A percentile compares a stretch with the other conserved stretches of the same genome.
These are phyloP conservation scores for Fusarium dlaminii DNA, from an alignment of 2,329 filamentous ascomycete genomes.

Conservation along the genomic window DNA sequence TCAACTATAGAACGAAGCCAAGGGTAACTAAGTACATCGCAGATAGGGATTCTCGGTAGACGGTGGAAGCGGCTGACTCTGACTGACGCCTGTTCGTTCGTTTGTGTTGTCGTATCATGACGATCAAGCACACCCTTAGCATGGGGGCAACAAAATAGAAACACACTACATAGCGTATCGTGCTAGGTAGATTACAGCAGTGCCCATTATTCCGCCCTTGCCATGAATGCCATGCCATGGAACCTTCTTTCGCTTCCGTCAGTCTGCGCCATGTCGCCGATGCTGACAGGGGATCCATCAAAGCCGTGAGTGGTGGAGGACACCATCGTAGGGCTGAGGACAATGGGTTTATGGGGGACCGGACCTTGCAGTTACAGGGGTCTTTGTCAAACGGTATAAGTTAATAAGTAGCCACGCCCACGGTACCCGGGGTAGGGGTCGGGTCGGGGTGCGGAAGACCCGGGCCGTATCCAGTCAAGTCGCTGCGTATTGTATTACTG, in stretches of 20 bases:
- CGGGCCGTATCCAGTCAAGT: conserved; percentile 23
- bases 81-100: conserved; percentile 34
- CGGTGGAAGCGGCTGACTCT: conserved; percentile 29
- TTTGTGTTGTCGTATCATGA: conserved; percentile 27
- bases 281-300: conserved; percentile 31
- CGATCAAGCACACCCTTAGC: conserved; percentile 22
- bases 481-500: conserved; percentile 11
- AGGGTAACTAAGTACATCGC: neutral
- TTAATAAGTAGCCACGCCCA: conserved; percentile 7
- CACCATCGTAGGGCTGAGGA: conserved; percentile 33
- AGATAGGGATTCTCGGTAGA: conserved; percentile 15
- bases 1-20: neutral
- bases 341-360: neutral
- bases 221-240: conserved; percentile 1
- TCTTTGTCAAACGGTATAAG: conserved; percentile 9
- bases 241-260: conserved; percentile 24
- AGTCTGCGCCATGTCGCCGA: conserved; percentile 37
- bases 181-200: conserved; percentile 17
- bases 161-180: conserved; percentile 9
- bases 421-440: neutral
- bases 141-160: conserved; percentile 39
- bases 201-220: conserved; percentile 12
- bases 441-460: conserved; percentile 23
- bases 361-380: conserved; percentile 31
- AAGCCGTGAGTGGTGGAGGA: conserved; percentile 28